Evolutionary conservation across 2,329 filamentous ascomycete species (phyloP), one percentile per base, ranked within the genome.

Genomic region (Neonectria hederae): DNA sequence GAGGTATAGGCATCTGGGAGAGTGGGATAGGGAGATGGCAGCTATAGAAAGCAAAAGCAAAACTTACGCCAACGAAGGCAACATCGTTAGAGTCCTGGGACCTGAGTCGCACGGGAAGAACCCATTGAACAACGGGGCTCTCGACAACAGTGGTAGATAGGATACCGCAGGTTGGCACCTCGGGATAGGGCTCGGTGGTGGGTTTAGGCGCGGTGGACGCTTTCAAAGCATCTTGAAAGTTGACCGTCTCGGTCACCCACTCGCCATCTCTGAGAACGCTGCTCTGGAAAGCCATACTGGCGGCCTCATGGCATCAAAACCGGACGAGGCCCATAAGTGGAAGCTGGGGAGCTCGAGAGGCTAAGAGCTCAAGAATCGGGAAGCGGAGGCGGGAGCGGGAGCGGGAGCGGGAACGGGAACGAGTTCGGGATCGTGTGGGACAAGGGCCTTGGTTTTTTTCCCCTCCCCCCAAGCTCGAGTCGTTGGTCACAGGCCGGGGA

Each of bases 51-150:
- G 30, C 17, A 56, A 59, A 58, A 40, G 26, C 5, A 24, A 83
- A 30, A 84, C 88, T 79, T 83, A 91, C 89, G 58, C 94, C 92
- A 62, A 99, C 86, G 72, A 97, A 93, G 40, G 94, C 90, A 67
- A 97, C 88, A 80, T 98, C 94, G 70, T 96, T 94, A 65, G 89
- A 83, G 46, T 84, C 79, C 55, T 84, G 83, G 59, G 89, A 89
- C 62, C 94, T 87, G 63, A 98, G 83, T 64, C 90, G 88, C n/a
- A 90, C 92, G 13, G 94, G 92, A 14, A 97, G 81, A 46, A 97
- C 90, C 82, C 87, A 91, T 74, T 90, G 90, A 60, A 91, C 86
- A 38, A 91, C 82, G 2, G 94, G 92, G 67, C 92, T 97, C 57
- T 89, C 86, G 54, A 95, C 83, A 30, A 97, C 77, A 0, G 94